Percentiles rank a stretch among this genome's conserved stretches.
These are phyloP conservation scores for Blakeslea trispora DNA, from an alignment of 371 early-diverging fungal genomes.

Conservation along the genomic window DNA sequence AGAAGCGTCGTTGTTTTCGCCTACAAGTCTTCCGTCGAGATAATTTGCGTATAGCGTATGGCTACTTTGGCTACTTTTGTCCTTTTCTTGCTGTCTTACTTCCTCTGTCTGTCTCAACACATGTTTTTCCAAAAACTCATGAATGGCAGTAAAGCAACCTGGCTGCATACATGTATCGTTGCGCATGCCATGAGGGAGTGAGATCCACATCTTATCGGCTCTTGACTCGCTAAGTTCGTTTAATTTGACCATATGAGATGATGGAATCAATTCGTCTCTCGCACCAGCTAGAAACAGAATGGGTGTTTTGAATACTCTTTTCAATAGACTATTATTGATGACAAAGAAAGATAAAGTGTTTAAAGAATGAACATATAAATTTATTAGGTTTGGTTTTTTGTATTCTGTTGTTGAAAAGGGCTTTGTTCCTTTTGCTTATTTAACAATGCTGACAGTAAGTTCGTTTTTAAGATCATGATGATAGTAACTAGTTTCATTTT, in stretches of 20 bases:
- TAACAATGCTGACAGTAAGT: slow-evolving; percentile 52
- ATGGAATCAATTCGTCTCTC: slow-evolving; percentile 89
- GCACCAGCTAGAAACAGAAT: slow-evolving; percentile 84
- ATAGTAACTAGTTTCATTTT: slow-evolving; percentile 18
- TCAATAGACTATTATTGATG: slow-evolving; percentile 92
- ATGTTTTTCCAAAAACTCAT: slow-evolving; percentile 34
- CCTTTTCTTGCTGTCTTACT: too few species aligned
- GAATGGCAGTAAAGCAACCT: slow-evolving; percentile 82
- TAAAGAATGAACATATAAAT: too few species aligned
- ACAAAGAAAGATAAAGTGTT: slow-evolving; percentile 75
- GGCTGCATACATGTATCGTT: slow-evolving; percentile 91
- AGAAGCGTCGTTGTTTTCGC: slow-evolving; percentile 18
- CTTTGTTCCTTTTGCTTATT: too few species aligned
- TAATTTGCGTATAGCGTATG: slow-evolving; percentile 19
- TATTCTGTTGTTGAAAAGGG: too few species aligned
- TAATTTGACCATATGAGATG: slow-evolving; percentile 81
- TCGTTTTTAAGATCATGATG: slow-evolving; percentile 32
- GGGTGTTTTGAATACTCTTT: slow-evolving; percentile 69
- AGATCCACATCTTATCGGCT: slow-evolving; percentile 51
- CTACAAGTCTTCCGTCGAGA: slow-evolving; percentile 18
- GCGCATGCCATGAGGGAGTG: slow-evolving; percentile 81
- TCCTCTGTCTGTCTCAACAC: slow-evolving; percentile 19
- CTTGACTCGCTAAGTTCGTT: slow-evolving; percentile 61
- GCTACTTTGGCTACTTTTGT: slow-evolving; percentile 17
- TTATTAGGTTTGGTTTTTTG: too few species aligned